These are phyloP conservation scores for Bipolaris cookei DNA, from an alignment of 2,329 filamentous ascomycete genomes.

Conservation along the genomic window DNA sequence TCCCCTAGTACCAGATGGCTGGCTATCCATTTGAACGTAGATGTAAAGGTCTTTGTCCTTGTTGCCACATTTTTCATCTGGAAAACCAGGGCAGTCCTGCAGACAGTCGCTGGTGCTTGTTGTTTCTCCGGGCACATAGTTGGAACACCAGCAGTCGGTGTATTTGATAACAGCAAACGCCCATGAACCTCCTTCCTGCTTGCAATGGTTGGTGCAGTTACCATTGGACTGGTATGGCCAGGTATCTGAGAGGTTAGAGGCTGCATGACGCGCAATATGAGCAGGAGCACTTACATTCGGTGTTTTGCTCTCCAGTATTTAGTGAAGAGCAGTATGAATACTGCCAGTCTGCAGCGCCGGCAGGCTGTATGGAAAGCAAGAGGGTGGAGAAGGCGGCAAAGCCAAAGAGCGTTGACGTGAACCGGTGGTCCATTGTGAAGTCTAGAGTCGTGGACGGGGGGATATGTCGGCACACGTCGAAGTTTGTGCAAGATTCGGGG, in stretches of 20 bases:
- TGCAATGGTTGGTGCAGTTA: conserved; percentile 68
- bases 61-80: conserved; percentile 69
- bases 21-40: conserved; percentile 62
- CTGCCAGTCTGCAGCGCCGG: conserved; percentile 4
- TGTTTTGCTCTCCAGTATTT: conserved; percentile 48
- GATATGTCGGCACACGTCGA: not conserved
- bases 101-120: conserved; percentile 59
- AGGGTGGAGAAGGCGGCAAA: conserved; percentile 29
- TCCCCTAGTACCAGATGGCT: conserved; percentile 65
- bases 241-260: conserved; percentile 24
- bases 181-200: conserved; percentile 50
- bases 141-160: conserved; percentile 75
- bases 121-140: conserved; percentile 64
- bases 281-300: conserved; percentile 40
- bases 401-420: conserved; percentile 17
- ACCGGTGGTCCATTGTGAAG: conserved; percentile 24
- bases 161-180: conserved; percentile 73
- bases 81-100: conserved; percentile 71
- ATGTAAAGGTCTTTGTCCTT: conserved; percentile 61
- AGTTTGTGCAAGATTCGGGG: not conserved
- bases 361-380: conserved; percentile 19
- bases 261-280: not conserved
- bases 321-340: conserved; percentile 54
- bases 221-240: conserved; percentile 68
- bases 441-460: conserved; percentile 3